Percentiles rank a stretch among this genome's conserved stretches.
These are phyloP conservation scores for Kluyveromyces marxianus DNA, from an alignment of 1,139 yeast species.

Conservation along the genomic window DNA sequence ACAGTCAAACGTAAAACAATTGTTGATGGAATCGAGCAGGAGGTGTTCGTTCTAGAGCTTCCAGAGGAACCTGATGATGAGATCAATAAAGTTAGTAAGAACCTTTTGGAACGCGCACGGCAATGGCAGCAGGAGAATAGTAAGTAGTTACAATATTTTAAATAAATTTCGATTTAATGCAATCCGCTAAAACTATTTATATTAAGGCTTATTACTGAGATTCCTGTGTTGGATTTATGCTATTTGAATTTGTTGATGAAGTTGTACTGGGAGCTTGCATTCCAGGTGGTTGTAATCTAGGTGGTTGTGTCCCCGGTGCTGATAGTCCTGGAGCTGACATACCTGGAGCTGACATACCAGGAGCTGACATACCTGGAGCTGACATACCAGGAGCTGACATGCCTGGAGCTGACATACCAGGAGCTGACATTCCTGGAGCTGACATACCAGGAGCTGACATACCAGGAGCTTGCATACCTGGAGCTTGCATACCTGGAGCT, in stretches of 20 bases:
- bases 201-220: conserved; percentile 4
- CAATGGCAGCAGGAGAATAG: conserved; percentile 40
- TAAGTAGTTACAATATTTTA: neutral
- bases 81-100: conserved; percentile 30
- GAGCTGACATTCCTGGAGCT: neutral
- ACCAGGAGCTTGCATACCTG: neutral
- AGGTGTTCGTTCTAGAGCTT: conserved; percentile 56
- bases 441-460: neutral
- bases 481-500: too few species aligned
- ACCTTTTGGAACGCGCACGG: conserved; percentile 56
- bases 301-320: conserved; percentile 5
- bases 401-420: neutral
- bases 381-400: neutral
- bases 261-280: neutral
- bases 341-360: neutral
- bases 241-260: neutral
- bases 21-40: conserved; percentile 46
- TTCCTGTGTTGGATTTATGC: neutral
- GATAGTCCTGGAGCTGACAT: conserved; percentile 4
- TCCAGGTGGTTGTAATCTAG: conserved; percentile 8
- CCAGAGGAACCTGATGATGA: conserved; percentile 47
- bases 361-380: conserved; percentile 5
- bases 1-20: conserved; percentile 40
- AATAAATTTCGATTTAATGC: neutral
- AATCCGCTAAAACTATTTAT: neutral